A percentile compares a stretch with the other conserved stretches of the same genome.
Evolutionary conservation across 2,329 filamentous ascomycete genomes (phyloP).

Genomic region (Phialocephala subalpina): DNA sequence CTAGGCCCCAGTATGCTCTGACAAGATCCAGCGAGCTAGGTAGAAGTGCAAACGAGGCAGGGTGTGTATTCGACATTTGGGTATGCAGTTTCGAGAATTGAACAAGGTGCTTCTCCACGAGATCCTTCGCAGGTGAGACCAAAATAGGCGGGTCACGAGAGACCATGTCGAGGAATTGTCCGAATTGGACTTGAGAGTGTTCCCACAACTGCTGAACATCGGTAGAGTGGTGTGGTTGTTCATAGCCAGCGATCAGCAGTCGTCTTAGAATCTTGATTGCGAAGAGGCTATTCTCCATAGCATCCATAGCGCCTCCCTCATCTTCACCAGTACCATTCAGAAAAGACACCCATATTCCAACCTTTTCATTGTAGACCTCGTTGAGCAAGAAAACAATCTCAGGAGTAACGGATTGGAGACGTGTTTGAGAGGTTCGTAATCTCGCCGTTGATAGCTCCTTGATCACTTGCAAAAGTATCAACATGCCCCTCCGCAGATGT

Average conservation of each 20-base stretch:
- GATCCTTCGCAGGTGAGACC: slow-evolving; percentile 58
- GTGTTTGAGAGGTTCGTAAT: slow-evolving; percentile 76
- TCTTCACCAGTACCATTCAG: slow-evolving; percentile 65
- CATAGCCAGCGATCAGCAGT: slow-evolving; percentile 82
- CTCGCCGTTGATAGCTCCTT: slow-evolving; percentile 90
- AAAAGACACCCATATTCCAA: slow-evolving; percentile 71
- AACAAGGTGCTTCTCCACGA: slow-evolving; percentile 85
- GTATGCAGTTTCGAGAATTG: slow-evolving; percentile 93
- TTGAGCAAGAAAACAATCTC: slow-evolving; percentile 85
- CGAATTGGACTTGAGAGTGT: slow-evolving; percentile 78
- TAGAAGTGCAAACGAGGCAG: slow-evolving; percentile 83
- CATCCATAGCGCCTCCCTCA: slow-evolving; percentile 64
- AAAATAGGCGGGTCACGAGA: slow-evolving; percentile 63
- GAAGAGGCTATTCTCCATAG: slow-evolving; percentile 79
- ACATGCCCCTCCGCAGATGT: slow-evolving; percentile 75
- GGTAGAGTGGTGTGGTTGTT: slow-evolving; percentile 80
- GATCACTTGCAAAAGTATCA: slow-evolving; percentile 83
- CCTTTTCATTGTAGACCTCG: slow-evolving; percentile 79
- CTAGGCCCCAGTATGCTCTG: slow-evolving; percentile 84
- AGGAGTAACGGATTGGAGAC: slow-evolving; percentile 79
- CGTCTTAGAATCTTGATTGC: slow-evolving; percentile 83
- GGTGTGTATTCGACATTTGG: slow-evolving; percentile 81
- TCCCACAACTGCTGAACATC: slow-evolving; percentile 84
- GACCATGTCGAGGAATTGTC: slow-evolving; percentile 74
- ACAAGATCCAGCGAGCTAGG: slow-evolving; percentile 81